Evolutionary conservation across 352 stramenopile species (phyloP).

Genomic region (Pythium rishiriense): DNA sequence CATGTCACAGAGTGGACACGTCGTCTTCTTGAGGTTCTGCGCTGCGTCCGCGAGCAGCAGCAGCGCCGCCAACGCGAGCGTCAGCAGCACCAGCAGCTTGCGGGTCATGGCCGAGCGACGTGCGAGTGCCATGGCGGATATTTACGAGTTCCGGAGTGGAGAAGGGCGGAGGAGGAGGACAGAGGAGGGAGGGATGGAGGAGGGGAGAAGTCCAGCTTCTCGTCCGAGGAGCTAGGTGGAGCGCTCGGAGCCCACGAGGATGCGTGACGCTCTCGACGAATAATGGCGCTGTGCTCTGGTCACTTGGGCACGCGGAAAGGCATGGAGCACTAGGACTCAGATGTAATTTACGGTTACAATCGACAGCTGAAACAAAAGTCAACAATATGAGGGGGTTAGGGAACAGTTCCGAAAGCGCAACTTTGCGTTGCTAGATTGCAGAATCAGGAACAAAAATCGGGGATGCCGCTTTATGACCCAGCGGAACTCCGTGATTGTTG

Average conservation of each 20-base stretch:
- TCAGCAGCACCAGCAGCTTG: conserved; percentile 3
- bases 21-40: conserved; percentile 47
- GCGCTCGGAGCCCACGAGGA: neutral
- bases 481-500: neutral
- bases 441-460: neutral
- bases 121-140: conserved; percentile 2
- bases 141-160: neutral
- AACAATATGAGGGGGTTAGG: conserved; percentile 16
- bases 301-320: conserved; percentile 7
- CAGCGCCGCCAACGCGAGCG: conserved; percentile 17
- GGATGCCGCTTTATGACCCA: neutral
- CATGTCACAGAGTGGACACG: conserved; percentile 71
- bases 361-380: conserved; percentile 13
- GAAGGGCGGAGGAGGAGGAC: neutral
- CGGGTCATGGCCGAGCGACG: neutral
- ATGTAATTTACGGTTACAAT: conserved; percentile 19
- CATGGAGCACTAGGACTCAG: conserved; percentile 16
- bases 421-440: neutral
- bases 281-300: neutral
- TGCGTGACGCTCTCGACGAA: neutral
- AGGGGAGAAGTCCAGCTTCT: neutral
- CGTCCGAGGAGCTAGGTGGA: neutral
- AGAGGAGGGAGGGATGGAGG: neutral
- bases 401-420: neutral
- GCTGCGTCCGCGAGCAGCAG: conserved; percentile 24